phyloP scores from a whole-genome alignment of 768 basidiomycete species.

The Lyophyllum atratum region DNA sequence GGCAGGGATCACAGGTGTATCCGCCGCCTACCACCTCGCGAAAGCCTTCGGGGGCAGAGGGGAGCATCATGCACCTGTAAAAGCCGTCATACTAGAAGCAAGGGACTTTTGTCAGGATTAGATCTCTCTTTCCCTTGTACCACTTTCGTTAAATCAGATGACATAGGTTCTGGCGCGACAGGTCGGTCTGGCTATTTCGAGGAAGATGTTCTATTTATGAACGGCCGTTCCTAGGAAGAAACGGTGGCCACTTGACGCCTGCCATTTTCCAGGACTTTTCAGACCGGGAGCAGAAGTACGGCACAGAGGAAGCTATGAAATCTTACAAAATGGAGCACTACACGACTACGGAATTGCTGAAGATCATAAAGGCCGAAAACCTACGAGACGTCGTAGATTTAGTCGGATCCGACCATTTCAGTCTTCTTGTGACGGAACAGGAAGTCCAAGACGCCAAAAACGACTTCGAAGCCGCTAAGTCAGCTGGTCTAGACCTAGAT shows the following conservation, averaged over 20 bases:
- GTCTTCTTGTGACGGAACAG: constrained; percentile 47
- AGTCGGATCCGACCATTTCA: constrained; percentile 54
- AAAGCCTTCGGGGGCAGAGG: constrained; percentile 26
- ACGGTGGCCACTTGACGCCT: constrained; percentile 76
- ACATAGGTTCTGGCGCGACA: constrained; percentile 73
- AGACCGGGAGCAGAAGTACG: constrained; percentile 37
- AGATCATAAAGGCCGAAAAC: constrained; percentile 45
- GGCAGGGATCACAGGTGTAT: constrained; percentile 77
- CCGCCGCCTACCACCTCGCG: constrained; percentile 72
- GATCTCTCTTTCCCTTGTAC: neutral
- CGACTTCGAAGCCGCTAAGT: constrained; percentile 55
- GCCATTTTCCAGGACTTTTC: constrained; percentile 48
- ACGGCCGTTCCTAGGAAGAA: constrained; percentile 52
- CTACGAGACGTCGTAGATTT: constrained; percentile 60
- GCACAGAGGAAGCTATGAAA: constrained; percentile 55
- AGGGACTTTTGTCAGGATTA: constrained; percentile 77
- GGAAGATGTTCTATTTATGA: neutral
- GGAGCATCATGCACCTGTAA: constrained; percentile 29
- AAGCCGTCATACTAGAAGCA: constrained; percentile 76
- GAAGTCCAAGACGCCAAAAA: constrained; percentile 38
- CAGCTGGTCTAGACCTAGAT: constrained; percentile 50
- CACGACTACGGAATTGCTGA: constrained; percentile 48
- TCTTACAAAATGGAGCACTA: constrained; percentile 59
- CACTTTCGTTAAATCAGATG: neutral
- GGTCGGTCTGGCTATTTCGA: constrained; percentile 39